Percentiles rank a stretch among this genome's conserved stretches.
Conservation (phyloP, 306 rosid genomes). For the Corylus americana region DNA sequence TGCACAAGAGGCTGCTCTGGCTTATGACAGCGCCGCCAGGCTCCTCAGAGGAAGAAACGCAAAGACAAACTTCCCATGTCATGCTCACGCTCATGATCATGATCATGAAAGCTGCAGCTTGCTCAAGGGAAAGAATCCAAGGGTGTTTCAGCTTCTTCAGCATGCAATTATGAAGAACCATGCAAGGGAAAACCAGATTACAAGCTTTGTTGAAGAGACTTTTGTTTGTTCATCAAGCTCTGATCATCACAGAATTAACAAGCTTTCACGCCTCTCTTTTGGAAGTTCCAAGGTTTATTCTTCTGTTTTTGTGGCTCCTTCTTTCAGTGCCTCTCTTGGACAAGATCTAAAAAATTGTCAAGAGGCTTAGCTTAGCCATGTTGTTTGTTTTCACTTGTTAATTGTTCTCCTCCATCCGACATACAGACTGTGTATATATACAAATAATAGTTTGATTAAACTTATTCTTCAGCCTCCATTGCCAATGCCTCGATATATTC, state of each 20-base stretch:
- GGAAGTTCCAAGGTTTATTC: constrained; percentile 86
- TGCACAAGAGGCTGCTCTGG: constrained; percentile 81
- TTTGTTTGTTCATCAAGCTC: constrained; percentile 50
- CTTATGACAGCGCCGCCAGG: constrained; percentile 86
- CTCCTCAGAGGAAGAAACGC: constrained; percentile 85
- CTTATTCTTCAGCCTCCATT: too few relatives aligned
- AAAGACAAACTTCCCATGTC: constrained; percentile 69
- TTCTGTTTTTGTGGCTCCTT: constrained; percentile 92
- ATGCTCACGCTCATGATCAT: constrained; percentile 21
- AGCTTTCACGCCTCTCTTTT: constrained; percentile 36
- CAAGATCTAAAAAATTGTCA: constrained; percentile 1
- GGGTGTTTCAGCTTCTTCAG: constrained; percentile 63
- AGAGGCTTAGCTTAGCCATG: not conserved
- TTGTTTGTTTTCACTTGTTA: too few relatives aligned
- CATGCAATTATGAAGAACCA: constrained; percentile 73
- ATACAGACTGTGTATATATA: too few relatives aligned
- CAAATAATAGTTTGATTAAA: too few relatives aligned
- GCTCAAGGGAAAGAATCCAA: constrained; percentile 59
- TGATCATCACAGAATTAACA: constrained; percentile 3
- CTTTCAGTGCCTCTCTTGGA: constrained; percentile 54
- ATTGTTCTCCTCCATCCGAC: too few relatives aligned
- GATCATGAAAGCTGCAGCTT: constrained; percentile 33
- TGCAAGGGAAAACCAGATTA: constrained; percentile 34
- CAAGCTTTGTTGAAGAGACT: constrained; percentile 63
- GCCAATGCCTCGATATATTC: too few relatives aligned